These are phyloP conservation scores for Nakaseomyces sp. DNA, from an alignment of 1,139 yeast genomes.

Conservation along the genomic window DNA sequence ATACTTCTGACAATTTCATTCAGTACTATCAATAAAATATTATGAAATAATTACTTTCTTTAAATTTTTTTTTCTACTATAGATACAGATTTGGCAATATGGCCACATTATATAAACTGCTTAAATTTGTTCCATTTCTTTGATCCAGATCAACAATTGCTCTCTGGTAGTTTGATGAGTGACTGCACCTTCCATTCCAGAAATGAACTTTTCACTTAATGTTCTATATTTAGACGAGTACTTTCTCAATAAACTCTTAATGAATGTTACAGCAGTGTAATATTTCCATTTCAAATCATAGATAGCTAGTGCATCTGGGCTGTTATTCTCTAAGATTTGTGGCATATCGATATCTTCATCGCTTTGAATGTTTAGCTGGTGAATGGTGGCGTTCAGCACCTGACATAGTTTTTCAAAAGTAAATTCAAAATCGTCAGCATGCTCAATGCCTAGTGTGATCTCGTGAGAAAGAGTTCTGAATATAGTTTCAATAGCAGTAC, in stretches of 20 bases:
- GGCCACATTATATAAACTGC: background rate
- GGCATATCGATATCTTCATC: slow-evolving; percentile 29
- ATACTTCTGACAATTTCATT: background rate
- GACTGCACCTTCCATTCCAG: slow-evolving; percentile 21
- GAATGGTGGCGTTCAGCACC: slow-evolving; percentile 34
- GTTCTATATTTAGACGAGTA: slow-evolving; percentile 30
- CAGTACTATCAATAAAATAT: background rate
- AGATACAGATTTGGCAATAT: background rate
- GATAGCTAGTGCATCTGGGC: slow-evolving; percentile 16
- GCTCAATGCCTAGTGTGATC: slow-evolving; percentile 15
- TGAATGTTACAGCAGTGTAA: slow-evolving; percentile 30
- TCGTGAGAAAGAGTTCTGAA: slow-evolving; percentile 31
- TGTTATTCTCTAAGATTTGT: slow-evolving; percentile 16
- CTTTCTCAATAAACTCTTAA: slow-evolving; percentile 36
- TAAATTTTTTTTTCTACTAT: background rate
- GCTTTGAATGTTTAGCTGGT: slow-evolving; percentile 22
- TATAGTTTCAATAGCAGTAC: slow-evolving; percentile 33
- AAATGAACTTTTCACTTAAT: slow-evolving; percentile 21
- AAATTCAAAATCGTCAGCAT: slow-evolving; percentile 27
- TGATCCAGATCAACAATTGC: slow-evolving; percentile 29
- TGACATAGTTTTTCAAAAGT: slow-evolving; percentile 35
- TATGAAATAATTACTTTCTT: background rate
- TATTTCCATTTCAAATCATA: slow-evolving; percentile 35
- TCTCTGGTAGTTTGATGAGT: slow-evolving; percentile 28
- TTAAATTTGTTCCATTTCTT: slow-evolving; percentile 27